Percentiles rank a stretch among this genome's conserved stretches.
These are phyloP conservation scores for Candida frijolesensis DNA, from an alignment of 1,139 yeast species.

Conservation along the genomic window DNA sequence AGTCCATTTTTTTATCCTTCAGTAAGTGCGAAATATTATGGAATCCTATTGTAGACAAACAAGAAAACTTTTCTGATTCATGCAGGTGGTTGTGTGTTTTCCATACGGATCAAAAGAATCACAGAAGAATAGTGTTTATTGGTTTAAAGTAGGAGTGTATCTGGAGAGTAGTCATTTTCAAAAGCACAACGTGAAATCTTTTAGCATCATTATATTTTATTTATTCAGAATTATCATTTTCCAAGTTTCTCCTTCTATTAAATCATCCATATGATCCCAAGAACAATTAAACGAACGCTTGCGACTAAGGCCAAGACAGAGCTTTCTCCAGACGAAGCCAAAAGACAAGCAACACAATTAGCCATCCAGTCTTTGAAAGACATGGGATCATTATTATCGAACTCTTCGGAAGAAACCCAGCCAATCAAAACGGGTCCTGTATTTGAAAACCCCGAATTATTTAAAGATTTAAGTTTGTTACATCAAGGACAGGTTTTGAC, in stretches of 20 bases:
- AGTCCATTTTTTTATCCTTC: not conserved
- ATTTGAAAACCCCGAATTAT: slow-evolving; percentile 47
- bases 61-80: too few species aligned
- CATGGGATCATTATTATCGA: slow-evolving; percentile 37
- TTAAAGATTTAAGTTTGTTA: slow-evolving; percentile 46
- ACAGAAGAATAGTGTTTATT: too few species aligned
- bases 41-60: not conserved
- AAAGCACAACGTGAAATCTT: too few species aligned
- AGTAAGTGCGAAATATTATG: not conserved
- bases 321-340: slow-evolving; percentile 21
- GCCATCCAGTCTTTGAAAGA: slow-evolving; percentile 48
- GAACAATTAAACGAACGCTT: slow-evolving; percentile 1
- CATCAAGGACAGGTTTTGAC: slow-evolving; percentile 62
- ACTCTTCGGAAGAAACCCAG: slow-evolving; percentile 38
- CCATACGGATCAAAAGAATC: too few species aligned
- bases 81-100: too few species aligned
- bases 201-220: too few species aligned
- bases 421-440: slow-evolving; percentile 60
- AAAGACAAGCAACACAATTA: slow-evolving; percentile 40
- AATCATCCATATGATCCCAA: not conserved
- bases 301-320: slow-evolving; percentile 5
- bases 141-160: too few species aligned
- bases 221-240: too few species aligned
- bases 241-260: too few species aligned
- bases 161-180: too few species aligned